Evolutionary conservation across 176 grass and related monocot species (phyloP).

Genomic region (Oryza australiensis): DNA sequence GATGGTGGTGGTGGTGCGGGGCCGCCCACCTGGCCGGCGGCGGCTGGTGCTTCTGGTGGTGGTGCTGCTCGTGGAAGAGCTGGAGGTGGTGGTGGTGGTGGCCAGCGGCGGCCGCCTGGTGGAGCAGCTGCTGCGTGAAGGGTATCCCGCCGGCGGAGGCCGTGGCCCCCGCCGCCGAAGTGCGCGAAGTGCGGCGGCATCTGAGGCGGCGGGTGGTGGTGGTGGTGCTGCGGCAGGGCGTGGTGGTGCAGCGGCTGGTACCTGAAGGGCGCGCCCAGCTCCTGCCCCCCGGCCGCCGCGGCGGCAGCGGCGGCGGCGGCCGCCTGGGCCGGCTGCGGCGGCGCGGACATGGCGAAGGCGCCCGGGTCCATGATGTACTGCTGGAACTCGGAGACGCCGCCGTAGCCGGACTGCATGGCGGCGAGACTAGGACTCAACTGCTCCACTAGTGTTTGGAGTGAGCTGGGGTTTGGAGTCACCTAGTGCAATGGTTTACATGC

Average conservation of each 20-base stretch:
- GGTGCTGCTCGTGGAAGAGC: constrained; percentile 70
- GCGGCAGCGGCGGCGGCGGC: not conserved
- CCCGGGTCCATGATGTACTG: constrained; percentile 76
- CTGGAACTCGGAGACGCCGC: constrained; percentile 80
- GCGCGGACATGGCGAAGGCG: constrained; percentile 45
- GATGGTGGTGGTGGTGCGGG: constrained; percentile 49
- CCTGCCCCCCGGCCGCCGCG: constrained; percentile 1
- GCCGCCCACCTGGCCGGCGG: constrained; percentile 29
- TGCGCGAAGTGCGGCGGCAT: constrained; percentile 57
- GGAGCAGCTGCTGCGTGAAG: constrained; percentile 81
- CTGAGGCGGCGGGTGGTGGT: constrained; percentile 40
- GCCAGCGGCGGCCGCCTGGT: constrained; percentile 48
- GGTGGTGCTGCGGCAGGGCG: constrained; percentile 47
- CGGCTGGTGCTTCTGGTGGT: constrained; percentile 31
- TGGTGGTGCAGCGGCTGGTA: constrained; percentile 60
- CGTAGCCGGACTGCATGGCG: constrained; percentile 80
- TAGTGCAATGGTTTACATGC: too few relatives aligned
- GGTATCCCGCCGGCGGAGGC: constrained; percentile 40
- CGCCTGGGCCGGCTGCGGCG: constrained; percentile 47
- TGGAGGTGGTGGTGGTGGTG: constrained; percentile 58
- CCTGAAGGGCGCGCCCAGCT: constrained; percentile 43
- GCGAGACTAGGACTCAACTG: too few relatives aligned
- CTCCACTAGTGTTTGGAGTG: too few relatives aligned
- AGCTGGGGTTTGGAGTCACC: too few relatives aligned
- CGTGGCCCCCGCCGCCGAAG: constrained; percentile 28